Evolutionary conservation across 108 stramenopile genomes (phyloP).

Genomic region (Skeletonema costatum): DNA sequence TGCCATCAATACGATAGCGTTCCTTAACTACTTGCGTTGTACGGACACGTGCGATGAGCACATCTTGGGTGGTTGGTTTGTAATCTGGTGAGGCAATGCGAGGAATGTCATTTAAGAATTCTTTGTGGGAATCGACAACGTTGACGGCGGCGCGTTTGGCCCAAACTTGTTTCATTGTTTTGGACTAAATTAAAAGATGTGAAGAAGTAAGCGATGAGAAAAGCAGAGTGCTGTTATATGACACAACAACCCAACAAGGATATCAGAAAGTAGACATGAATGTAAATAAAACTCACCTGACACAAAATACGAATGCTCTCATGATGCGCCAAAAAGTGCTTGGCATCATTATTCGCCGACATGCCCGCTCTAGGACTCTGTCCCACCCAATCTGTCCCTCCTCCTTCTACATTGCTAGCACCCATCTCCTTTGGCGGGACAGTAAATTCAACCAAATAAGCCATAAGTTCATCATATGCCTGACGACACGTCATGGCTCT

Average conservation of each 20-base stretch:
- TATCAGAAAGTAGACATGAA: background rate
- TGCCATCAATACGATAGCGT: slow-evolving; percentile 85
- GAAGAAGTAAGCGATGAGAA: background rate
- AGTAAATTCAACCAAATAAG: slow-evolving; percentile 70
- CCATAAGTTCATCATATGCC: slow-evolving; percentile 58
- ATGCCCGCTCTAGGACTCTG: slow-evolving; percentile 78
- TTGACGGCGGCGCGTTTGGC: slow-evolving; percentile 75
- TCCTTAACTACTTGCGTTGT: slow-evolving; percentile 97
- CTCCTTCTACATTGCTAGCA: slow-evolving; percentile 10
- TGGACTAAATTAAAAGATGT: slow-evolving; percentile 6
- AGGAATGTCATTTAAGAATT: slow-evolving; percentile 79
- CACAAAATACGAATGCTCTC: slow-evolving; percentile 78
- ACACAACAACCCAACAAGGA: background rate
- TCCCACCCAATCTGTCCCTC: slow-evolving; percentile 84
- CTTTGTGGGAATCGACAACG: slow-evolving; percentile 88
- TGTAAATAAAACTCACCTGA: slow-evolving; percentile 62
- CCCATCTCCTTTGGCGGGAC: slow-evolving; percentile 38
- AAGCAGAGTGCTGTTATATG: background rate
- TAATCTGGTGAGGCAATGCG: slow-evolving; percentile 81
- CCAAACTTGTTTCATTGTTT: slow-evolving; percentile 66
- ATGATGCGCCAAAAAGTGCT: slow-evolving; percentile 78
- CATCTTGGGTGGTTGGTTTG: slow-evolving; percentile 91
- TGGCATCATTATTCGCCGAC: slow-evolving; percentile 85
- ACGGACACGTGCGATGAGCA: slow-evolving; percentile 94
- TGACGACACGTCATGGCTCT: slow-evolving; percentile 67